Evolutionary conservation across 2,329 filamentous ascomycete genomes (phyloP).

Genomic region (Eurotiales sp.): DNA sequence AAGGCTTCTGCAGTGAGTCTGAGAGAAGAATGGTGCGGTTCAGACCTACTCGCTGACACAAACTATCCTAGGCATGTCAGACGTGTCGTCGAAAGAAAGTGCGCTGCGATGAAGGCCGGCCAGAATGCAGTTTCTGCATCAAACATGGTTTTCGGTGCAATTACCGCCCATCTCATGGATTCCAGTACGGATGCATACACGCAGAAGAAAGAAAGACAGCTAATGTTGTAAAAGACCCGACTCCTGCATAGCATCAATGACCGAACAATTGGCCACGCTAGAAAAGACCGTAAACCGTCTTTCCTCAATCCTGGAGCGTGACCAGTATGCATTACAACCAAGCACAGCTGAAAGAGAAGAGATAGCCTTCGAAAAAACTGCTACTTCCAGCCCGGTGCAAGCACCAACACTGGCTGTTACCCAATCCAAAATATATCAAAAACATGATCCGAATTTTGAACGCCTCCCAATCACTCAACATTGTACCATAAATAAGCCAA

Average conservation of each 20-base stretch:
- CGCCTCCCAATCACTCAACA: not conserved
- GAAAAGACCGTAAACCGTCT: not conserved
- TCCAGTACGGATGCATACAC: not conserved
- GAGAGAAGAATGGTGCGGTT: not conserved
- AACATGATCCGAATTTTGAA: not conserved
- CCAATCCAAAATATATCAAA: not conserved
- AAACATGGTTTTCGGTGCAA: constrained; percentile 6
- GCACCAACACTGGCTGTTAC: not conserved
- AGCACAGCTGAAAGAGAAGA: not conserved
- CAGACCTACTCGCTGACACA: constrained; percentile 1
- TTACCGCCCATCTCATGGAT: not conserved
- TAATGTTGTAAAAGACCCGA: not conserved
- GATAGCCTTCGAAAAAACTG: not conserved
- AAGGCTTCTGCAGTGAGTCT: not conserved
- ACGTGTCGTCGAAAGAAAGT: constrained; percentile 6
- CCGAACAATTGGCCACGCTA: not conserved
- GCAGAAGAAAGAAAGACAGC: not conserved
- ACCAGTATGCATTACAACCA: not conserved
- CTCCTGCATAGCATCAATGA: not conserved
- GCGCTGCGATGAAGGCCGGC: constrained; percentile 1
- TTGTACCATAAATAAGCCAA: not conserved
- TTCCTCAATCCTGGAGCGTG: not conserved
- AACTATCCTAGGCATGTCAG: not conserved
- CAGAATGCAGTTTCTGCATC: constrained; percentile 1
- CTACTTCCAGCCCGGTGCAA: not conserved